phyloP scores from a whole-genome alignment of 2,329 filamentous ascomycete genomes.

The Stagonosporopsis chrysanthemi region DNA sequence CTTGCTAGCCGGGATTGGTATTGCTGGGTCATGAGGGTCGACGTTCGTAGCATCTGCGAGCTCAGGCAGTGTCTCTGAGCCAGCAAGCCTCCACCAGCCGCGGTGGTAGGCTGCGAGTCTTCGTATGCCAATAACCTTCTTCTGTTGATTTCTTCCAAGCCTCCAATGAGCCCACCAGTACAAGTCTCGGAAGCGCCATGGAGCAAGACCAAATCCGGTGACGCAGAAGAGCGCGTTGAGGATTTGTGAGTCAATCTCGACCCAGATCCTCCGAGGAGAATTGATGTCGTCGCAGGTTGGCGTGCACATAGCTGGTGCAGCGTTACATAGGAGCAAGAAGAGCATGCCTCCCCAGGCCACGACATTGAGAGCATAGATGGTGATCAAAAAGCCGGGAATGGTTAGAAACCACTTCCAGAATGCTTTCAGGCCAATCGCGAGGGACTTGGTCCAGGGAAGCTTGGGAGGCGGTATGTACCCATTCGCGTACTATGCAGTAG shows the following conservation, averaged over 20 bases:
- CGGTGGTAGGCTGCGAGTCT: slow-evolving; percentile 76
- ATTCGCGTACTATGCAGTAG: slow-evolving; percentile 41
- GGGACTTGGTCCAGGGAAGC: slow-evolving; percentile 64
- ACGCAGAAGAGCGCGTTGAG: slow-evolving; percentile 86
- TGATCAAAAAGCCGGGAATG: slow-evolving; percentile 77
- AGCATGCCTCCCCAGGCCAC: slow-evolving; percentile 93
- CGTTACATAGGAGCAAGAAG: slow-evolving; percentile 82
- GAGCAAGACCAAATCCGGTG: slow-evolving; percentile 82
- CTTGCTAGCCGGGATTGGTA: slow-evolving; percentile 70
- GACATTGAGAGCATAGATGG: slow-evolving; percentile 80
- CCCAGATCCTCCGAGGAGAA: slow-evolving; percentile 81
- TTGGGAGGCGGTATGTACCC: slow-evolving; percentile 55
- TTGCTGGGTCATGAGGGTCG: slow-evolving; percentile 52
- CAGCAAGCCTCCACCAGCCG: slow-evolving; percentile 76
- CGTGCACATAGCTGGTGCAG: slow-evolving; percentile 74
- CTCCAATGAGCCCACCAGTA: slow-evolving; percentile 65
- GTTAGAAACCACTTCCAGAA: slow-evolving; percentile 79
- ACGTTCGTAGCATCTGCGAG: slow-evolving; percentile 32
- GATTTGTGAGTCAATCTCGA: slow-evolving; percentile 85
- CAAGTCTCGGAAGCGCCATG: slow-evolving; percentile 83
- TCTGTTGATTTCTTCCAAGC: slow-evolving; percentile 59
- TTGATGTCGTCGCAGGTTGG: slow-evolving; percentile 75
- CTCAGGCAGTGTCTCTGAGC: slow-evolving; percentile 63
- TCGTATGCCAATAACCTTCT: slow-evolving; percentile 62
- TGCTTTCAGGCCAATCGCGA: slow-evolving; percentile 63